phyloP scores from a whole-genome alignment of 306 rosid genomes.

The Urtica urens region DNA sequence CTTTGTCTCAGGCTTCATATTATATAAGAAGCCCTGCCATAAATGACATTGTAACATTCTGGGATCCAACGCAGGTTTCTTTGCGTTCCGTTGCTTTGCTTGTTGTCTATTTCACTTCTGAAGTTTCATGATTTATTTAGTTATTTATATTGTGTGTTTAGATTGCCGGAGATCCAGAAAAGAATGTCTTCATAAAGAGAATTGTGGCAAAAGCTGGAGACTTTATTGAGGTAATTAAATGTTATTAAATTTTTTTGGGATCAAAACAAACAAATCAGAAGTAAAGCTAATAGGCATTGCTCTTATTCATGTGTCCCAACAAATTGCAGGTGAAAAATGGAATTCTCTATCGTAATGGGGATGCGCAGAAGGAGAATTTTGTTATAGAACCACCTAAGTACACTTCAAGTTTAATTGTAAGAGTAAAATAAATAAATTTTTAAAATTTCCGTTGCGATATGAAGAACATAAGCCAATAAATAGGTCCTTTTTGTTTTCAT shows the following conservation, averaged over 20 bases:
- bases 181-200: conserved; percentile 59
- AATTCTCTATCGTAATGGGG: conserved; percentile 61
- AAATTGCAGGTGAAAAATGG: conserved; percentile 49
- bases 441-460: background rate
- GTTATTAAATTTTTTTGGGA: background rate
- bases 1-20: conserved; percentile 57
- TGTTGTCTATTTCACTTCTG: background rate
- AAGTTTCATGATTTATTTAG: conserved; percentile 5
- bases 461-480: too few relatives aligned
- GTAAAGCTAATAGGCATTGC: background rate
- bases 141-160: conserved; percentile 27
- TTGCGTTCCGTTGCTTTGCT: conserved; percentile 2
- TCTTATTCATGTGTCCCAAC: conserved; percentile 12
- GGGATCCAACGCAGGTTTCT: conserved; percentile 71
- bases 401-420: conserved; percentile 35
- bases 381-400: conserved; percentile 48
- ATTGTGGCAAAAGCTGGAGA: conserved; percentile 84
- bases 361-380: conserved; percentile 51
- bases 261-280: background rate
- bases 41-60: conserved; percentile 59
- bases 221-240: conserved; percentile 48
- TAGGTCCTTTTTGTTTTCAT: background rate
- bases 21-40: conserved; percentile 57
- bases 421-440: conserved; percentile 3
- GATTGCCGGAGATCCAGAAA: conserved; percentile 34